Percentiles rank a stretch among this genome's conserved stretches.
phyloP scores from a whole-genome alignment of 805 yeast species.

The Spathaspora girioi region DNA sequence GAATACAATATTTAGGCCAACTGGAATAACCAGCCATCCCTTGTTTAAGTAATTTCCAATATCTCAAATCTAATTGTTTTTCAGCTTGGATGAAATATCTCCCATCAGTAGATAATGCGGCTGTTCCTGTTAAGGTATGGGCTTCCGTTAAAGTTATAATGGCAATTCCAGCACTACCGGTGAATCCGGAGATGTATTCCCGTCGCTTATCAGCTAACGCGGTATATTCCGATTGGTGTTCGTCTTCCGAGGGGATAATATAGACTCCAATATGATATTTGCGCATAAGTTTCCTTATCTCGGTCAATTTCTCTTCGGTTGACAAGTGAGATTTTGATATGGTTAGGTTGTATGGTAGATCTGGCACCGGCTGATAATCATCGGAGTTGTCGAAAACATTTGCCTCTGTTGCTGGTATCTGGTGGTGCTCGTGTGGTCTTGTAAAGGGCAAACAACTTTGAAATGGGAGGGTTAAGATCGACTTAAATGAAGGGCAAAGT shows the following conservation, averaged over 20 bases:
- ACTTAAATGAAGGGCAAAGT: conserved; percentile 14
- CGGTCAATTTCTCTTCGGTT: conserved; percentile 56
- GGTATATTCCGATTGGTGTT: conserved; percentile 90
- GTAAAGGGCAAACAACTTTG: conserved; percentile 18
- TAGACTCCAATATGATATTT: conserved; percentile 66
- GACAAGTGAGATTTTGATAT: conserved; percentile 26
- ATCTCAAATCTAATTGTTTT: conserved; percentile 66
- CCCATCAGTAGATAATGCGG: conserved; percentile 90
- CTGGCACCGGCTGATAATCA: conserved; percentile 19
- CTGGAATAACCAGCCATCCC: conserved; percentile 66
- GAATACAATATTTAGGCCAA: conserved; percentile 74
- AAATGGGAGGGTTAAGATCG: conserved; percentile 19
- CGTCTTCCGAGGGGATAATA: conserved; percentile 83
- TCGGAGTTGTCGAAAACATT: conserved; percentile 13
- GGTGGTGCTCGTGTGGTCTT: conserved; percentile 3
- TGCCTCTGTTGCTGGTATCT: conserved; percentile 4
- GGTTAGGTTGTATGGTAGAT: conserved; percentile 18
- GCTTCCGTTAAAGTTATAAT: conserved; percentile 57
- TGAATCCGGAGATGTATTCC: conserved; percentile 79
- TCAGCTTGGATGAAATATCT: conserved; percentile 90
- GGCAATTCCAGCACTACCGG: conserved; percentile 93
- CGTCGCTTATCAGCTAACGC: conserved; percentile 78
- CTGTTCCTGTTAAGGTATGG: conserved; percentile 52
- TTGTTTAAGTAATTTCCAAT: conserved; percentile 77
- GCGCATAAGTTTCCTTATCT: conserved; percentile 63